Evolutionary conservation across 2,329 filamentous ascomycete species (phyloP).

Genomic region (Cercospora sp.): DNA sequence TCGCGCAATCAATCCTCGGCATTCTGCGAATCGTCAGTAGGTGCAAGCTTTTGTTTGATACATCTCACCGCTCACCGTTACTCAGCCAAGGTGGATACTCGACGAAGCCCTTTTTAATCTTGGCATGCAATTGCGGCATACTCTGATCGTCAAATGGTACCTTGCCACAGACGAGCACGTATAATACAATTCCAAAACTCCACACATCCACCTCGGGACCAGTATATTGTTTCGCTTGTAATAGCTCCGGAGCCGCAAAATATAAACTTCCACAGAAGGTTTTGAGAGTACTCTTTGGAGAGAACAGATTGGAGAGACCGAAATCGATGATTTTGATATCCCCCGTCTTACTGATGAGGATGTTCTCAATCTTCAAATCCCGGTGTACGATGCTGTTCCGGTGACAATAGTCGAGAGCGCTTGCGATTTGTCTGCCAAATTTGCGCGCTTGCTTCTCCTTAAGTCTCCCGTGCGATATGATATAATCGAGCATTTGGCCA

Average conservation of each 20-base stretch:
- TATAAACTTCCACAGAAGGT: conserved; percentile 98
- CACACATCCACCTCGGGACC: conserved; percentile 96
- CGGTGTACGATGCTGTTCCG: conserved; percentile 97
- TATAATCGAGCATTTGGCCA: conserved; percentile 99
- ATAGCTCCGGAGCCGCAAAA: conserved; percentile 90
- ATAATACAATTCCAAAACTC: conserved; percentile 98
- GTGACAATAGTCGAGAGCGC: conserved; percentile 94
- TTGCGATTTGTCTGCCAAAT: conserved; percentile 95
- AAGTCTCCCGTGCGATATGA: conserved; percentile 94
- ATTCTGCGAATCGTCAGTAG: conserved; percentile 62
- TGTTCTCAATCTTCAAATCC: conserved; percentile 98
- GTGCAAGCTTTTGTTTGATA: not conserved
- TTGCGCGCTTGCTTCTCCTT: conserved; percentile 99
- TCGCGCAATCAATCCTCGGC: conserved; percentile 84
- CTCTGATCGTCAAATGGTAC: conserved; percentile 99
- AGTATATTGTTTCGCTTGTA: conserved; percentile 91
- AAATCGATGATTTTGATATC: conserved; percentile 99
- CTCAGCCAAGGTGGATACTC: conserved; percentile 95
- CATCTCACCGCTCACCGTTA: conserved; percentile 62
- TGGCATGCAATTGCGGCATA: conserved; percentile 96
- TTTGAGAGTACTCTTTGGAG: conserved; percentile 79
- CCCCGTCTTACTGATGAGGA: conserved; percentile 96
- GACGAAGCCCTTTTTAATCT: conserved; percentile 95
- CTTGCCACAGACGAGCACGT: conserved; percentile 94
- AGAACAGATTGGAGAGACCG: conserved; percentile 92